A percentile compares a stretch with the other conserved stretches of the same genome.
Evolutionary conservation across 1,139 yeast genomes (phyloP).

Genomic region (Taphrina sp.): DNA sequence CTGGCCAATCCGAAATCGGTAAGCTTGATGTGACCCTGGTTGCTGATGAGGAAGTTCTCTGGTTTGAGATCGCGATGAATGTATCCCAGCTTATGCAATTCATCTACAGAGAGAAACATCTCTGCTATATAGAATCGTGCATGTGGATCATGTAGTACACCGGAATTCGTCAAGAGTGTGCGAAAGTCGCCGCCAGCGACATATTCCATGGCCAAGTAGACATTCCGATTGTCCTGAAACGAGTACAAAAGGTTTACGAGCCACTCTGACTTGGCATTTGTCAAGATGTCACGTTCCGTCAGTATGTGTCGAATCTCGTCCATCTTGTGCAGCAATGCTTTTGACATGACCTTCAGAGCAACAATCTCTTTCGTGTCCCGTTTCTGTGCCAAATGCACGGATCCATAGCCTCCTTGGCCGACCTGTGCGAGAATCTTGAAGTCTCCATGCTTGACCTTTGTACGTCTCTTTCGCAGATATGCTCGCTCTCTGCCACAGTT

Average conservation of each 20-base stretch:
- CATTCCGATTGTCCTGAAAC: constrained; percentile 86
- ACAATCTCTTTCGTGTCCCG: constrained; percentile 93
- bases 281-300: constrained; percentile 92
- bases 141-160: constrained; percentile 88
- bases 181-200: constrained; percentile 99
- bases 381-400: constrained; percentile 90
- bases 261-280: constrained; percentile 96
- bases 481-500: constrained; percentile 85
- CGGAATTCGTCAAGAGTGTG: constrained; percentile 88
- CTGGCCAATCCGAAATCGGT: constrained; percentile 98
- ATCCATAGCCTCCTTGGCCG: constrained; percentile 99
- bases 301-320: constrained; percentile 95
- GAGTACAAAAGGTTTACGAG: constrained; percentile 89
- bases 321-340: constrained; percentile 76
- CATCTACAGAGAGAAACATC: constrained; percentile 93
- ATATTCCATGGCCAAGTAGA: constrained; percentile 96
- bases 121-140: constrained; percentile 93
- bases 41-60: constrained; percentile 90
- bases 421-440: constrained; percentile 96
- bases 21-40: constrained; percentile 90
- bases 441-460: constrained; percentile 90
- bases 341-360: constrained; percentile 89
- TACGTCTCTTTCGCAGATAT: constrained; percentile 77
- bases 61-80: constrained; percentile 98
- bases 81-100: constrained; percentile 89